Conservation (phyloP, 257 asterid species). For the Ajuga chamaepitys region DNA sequence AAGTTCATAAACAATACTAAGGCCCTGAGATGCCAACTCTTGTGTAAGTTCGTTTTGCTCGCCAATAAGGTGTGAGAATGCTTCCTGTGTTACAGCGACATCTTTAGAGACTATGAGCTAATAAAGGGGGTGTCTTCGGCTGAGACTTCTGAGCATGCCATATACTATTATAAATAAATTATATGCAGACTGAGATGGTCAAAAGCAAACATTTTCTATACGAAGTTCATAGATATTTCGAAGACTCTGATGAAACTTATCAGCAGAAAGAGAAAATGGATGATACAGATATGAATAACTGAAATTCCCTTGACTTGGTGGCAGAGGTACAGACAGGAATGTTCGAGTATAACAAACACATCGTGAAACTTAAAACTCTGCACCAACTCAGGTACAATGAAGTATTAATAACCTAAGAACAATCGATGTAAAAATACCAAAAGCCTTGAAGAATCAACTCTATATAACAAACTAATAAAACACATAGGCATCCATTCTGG, state of each 20-base stretch:
- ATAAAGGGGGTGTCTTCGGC: background rate
- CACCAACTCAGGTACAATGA: background rate
- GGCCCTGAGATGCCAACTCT: constrained; percentile 99
- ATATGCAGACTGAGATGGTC: background rate
- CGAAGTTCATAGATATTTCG: background rate
- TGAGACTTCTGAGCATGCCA: background rate
- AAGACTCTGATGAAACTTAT: background rate
- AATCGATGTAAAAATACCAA: background rate
- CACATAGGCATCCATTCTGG: background rate
- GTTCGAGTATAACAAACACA: background rate
- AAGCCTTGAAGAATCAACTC: background rate
- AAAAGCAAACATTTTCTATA: background rate
- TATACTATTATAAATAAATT: background rate
- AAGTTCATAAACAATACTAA: constrained; percentile 91
- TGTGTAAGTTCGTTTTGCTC: constrained; percentile 95
- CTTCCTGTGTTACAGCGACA: constrained; percentile 58
- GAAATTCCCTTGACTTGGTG: background rate
- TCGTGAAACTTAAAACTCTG: background rate
- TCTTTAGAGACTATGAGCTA: constrained; percentile 6
- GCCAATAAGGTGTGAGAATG: constrained; percentile 84
- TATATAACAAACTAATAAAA: background rate
- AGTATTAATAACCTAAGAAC: background rate
- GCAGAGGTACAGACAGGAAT: background rate
- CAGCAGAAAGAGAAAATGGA: background rate
- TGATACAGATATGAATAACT: background rate